Conservation (phyloP, 2,329 filamentous ascomycete species). For the Anthostomella pinea region DNA sequence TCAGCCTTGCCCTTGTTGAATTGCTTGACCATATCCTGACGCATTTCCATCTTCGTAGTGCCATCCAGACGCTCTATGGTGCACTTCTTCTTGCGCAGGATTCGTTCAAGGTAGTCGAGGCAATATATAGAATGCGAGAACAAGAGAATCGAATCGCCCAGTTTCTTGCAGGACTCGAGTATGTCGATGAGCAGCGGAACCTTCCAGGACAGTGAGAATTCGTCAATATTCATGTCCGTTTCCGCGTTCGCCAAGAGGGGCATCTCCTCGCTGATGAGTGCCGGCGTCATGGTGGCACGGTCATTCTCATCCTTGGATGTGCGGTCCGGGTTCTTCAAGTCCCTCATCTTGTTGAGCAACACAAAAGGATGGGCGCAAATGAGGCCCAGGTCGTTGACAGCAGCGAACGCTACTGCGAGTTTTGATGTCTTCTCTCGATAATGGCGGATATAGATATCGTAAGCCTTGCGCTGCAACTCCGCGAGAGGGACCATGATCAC, state of each 20-base stretch:
- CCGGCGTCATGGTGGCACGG: constrained; percentile 24
- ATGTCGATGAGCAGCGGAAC: constrained; percentile 66
- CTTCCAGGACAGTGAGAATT: constrained; percentile 63
- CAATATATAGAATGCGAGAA: constrained; percentile 74
- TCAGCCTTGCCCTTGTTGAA: constrained; percentile 62
- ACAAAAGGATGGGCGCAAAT: constrained; percentile 53
- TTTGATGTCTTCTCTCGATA: constrained; percentile 6
- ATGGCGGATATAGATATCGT: constrained; percentile 46
- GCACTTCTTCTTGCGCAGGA: constrained; percentile 50
- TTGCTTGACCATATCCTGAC: constrained; percentile 61
- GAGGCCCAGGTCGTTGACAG: constrained; percentile 39
- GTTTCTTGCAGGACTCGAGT: constrained; percentile 58
- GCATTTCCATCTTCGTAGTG: constrained; percentile 48
- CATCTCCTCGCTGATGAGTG: constrained; percentile 31
- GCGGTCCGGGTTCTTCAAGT: constrained; percentile 10
- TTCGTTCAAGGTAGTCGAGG: constrained; percentile 63
- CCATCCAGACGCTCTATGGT: constrained; percentile 66
- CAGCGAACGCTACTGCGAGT: constrained; percentile 34
- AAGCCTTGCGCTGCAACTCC: constrained; percentile 59
- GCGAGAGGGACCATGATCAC: constrained; percentile 73
- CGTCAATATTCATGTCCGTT: constrained; percentile 37
- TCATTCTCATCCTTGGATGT: constrained; percentile 6
- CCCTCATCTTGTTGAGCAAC: constrained; percentile 38
- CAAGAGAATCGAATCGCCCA: constrained; percentile 72
- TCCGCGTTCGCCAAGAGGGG: constrained; percentile 33